Evolutionary conservation across 306 rosid genomes (phyloP).

Genomic region (Ormosia emarginata): DNA sequence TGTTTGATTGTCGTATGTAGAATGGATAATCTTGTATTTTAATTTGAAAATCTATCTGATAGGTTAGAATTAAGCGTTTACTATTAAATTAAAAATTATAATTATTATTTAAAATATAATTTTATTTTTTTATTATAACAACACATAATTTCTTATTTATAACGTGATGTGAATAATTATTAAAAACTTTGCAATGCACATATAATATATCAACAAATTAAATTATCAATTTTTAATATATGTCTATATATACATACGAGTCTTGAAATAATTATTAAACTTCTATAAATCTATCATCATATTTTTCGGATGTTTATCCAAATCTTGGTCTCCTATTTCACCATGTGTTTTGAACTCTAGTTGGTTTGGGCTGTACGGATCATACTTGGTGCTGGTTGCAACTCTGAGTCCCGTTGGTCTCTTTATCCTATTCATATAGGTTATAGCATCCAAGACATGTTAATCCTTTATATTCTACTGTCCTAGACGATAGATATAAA

Average conservation of each 20-base stretch:
- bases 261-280: too few relatives aligned
- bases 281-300: too few relatives aligned
- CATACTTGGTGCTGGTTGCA: background rate
- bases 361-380: background rate
- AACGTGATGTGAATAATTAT: too few relatives aligned
- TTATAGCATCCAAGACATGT: background rate
- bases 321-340: background rate
- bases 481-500: background rate
- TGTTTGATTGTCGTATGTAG: background rate
- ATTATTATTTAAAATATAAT: too few relatives aligned
- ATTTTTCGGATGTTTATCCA: background rate
- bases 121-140: too few relatives aligned
- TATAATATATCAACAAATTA: too few relatives aligned
- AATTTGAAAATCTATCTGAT: background rate
- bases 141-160: too few relatives aligned
- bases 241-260: too few relatives aligned
- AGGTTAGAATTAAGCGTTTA: too few relatives aligned
- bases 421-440: background rate
- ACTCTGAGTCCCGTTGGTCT: background rate
- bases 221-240: too few relatives aligned
- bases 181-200: too few relatives aligned
- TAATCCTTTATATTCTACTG: background rate
- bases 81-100: too few relatives aligned
- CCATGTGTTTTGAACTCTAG: background rate
- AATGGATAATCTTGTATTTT: slow-evolving; percentile 2